These are phyloP conservation scores for Taphrina confusa DNA, from an alignment of 1,139 yeast species.

Conservation along the genomic window DNA sequence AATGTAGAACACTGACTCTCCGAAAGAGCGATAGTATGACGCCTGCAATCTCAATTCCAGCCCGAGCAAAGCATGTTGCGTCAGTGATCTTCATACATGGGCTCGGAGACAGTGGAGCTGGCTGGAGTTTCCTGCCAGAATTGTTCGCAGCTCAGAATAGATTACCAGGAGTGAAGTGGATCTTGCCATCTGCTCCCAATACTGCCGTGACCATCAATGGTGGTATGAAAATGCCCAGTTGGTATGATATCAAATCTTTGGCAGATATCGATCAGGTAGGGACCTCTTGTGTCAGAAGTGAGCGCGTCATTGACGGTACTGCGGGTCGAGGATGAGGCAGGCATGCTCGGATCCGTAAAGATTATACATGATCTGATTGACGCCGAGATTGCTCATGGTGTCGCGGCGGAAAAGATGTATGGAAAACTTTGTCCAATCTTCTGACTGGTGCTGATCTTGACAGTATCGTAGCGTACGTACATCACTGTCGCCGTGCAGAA, in stretches of 20 bases:
- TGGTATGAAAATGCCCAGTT: constrained; percentile 72
- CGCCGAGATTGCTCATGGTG: constrained; percentile 64
- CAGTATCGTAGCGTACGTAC: constrained; percentile 81
- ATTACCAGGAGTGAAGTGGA: constrained; percentile 65
- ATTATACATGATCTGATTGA: constrained; percentile 57
- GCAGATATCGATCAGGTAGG: constrained; percentile 49
- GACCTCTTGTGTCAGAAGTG: not conserved
- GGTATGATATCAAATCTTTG: constrained; percentile 78
- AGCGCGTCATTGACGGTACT: not conserved
- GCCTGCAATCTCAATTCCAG: constrained; percentile 24
- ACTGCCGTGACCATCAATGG: constrained; percentile 49
- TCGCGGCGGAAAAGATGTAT: constrained; percentile 64
- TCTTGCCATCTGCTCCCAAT: constrained; percentile 85
- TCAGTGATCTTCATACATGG: constrained; percentile 86
- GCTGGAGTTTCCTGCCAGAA: constrained; percentile 74
- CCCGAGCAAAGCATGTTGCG: constrained; percentile 50
- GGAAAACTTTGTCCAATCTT: constrained; percentile 51
- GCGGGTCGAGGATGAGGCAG: constrained; percentile 56
- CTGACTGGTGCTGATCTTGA: constrained; percentile 58
- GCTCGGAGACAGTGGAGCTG: constrained; percentile 84
- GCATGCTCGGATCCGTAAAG: constrained; percentile 62
- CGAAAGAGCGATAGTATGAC: not conserved
- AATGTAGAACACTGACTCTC: too few species aligned
- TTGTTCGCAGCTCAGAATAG: constrained; percentile 48
- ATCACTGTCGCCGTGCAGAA: not conserved